These are phyloP conservation scores for Adansonia digitata DNA, from an alignment of 345 rosid genomes.

Conservation along the genomic window DNA sequence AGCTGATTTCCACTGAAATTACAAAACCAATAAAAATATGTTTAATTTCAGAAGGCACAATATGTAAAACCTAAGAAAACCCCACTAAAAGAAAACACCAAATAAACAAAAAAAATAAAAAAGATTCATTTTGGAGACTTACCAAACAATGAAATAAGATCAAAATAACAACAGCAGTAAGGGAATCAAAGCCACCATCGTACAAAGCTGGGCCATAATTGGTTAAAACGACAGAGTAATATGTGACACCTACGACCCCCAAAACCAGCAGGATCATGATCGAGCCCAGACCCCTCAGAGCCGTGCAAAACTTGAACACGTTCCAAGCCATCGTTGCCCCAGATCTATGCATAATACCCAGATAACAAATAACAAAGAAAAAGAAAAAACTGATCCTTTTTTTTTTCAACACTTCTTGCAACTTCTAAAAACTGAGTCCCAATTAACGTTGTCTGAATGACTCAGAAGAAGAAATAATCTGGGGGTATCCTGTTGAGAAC, in stretches of 20 bases:
- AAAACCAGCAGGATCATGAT: constrained; percentile 95
- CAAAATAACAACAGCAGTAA: constrained; percentile 50
- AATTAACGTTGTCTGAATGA: constrained; percentile 4
- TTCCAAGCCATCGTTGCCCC: constrained; percentile 98
- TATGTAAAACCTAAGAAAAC: constrained; percentile 11
- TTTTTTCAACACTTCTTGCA: neutral
- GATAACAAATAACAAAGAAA: constrained; percentile 13
- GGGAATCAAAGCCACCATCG: constrained; percentile 59
- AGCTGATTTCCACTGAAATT: neutral
- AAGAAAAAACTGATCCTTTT: neutral
- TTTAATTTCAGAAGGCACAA: neutral
- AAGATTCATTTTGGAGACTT: constrained; percentile 21
- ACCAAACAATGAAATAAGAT: constrained; percentile 80
- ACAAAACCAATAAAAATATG: neutral
- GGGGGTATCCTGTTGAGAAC: neutral
- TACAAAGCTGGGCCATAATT: constrained; percentile 76
- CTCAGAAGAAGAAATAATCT: neutral
- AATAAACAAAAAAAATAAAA: neutral
- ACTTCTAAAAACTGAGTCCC: neutral
- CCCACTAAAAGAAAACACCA: neutral
- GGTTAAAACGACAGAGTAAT: constrained; percentile 84
- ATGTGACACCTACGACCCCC: constrained; percentile 89
- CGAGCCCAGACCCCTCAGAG: constrained; percentile 89
- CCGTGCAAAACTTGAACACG: constrained; percentile 94
- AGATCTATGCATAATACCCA: constrained; percentile 80